phyloP scores from a whole-genome alignment of 345 rosid species.

The Dovyalis caffra region DNA sequence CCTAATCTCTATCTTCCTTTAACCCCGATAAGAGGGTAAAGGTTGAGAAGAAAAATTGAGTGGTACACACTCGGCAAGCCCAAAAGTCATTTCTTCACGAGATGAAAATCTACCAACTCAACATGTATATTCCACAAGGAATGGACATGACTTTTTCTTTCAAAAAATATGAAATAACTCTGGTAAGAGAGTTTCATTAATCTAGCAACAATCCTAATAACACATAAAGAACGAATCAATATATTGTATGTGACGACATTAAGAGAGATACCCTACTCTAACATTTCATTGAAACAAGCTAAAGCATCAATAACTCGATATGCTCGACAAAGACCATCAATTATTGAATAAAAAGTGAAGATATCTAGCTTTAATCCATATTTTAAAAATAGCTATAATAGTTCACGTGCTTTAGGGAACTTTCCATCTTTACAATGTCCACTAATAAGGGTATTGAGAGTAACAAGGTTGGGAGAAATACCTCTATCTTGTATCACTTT shows the following conservation, averaged over 20 bases:
- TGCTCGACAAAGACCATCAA: constrained; percentile 75
- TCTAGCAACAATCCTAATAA: constrained; percentile 46
- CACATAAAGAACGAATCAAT: constrained; percentile 55
- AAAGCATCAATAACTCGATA: constrained; percentile 64
- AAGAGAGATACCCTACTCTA: constrained; percentile 75
- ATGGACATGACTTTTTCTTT: not conserved
- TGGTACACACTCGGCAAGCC: not conserved
- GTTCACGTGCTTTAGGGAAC: constrained; percentile 37
- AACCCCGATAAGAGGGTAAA: not conserved
- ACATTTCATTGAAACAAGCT: constrained; percentile 77
- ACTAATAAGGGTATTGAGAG: constrained; percentile 73
- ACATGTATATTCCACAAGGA: not conserved
- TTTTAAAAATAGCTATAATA: constrained; percentile 52
- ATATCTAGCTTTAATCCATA: constrained; percentile 66
- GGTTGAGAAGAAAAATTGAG: constrained; percentile 13
- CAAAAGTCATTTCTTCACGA: not conserved
- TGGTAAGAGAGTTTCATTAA: constrained; percentile 40
- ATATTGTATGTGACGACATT: constrained; percentile 68
- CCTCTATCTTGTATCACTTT: constrained; percentile 53
- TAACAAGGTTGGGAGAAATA: constrained; percentile 65
- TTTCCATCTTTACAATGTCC: constrained; percentile 56
- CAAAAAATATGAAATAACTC: not conserved
- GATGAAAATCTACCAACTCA: constrained; percentile 1
- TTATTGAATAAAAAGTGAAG: constrained; percentile 70
- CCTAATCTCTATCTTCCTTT: not conserved